These are phyloP conservation scores for sunflower (Helianthus annuus) DNA, from an alignment of 129 eudicot genomes.

Conservation along the genomic window HanXRQr2.0-SUNRISE NC_035441.2:126354091-126354590, in stretches of 20 bases:
- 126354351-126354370: constrained; percentile 95
- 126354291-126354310: constrained; percentile 27
- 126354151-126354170: no score
- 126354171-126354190: no score
- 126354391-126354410: constrained; percentile 98
- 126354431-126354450: constrained; percentile 74
- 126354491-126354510: constrained; percentile 87
- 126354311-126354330: constrained; percentile 99
- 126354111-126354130: no score
- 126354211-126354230: background rate
- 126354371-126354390: constrained; percentile 92
- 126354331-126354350: constrained; percentile 86
- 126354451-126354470: constrained; percentile 41
- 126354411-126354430: constrained; percentile 98
- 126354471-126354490: constrained; percentile 59
- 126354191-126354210: no score
- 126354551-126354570: constrained; percentile 85
- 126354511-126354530: constrained; percentile 51
- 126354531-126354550: constrained; percentile 71
- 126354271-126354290: background rate
- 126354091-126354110: no score
- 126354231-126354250: no score
- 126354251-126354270: no score
- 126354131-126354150: no score
- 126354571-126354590: constrained; percentile 97